Percentiles rank a stretch among this genome's conserved stretches.
Conservation (phyloP, 176 grass and related monocot genomes). For the Pontederia paniculata region DNA sequence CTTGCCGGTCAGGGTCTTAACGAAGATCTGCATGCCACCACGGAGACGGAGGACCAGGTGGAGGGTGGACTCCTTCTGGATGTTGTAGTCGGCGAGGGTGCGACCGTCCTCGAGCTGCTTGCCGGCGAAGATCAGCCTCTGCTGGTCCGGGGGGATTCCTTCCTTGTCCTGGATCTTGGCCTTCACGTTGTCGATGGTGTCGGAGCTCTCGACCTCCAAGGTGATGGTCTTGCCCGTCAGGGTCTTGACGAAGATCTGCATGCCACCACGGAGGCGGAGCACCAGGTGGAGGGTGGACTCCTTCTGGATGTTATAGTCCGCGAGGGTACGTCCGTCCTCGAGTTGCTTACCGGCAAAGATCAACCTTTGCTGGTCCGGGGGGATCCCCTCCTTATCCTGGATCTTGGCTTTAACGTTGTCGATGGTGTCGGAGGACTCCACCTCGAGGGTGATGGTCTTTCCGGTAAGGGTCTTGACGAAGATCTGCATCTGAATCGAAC, state of each 20-base stretch:
- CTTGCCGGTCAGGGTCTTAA: constrained; percentile 64
- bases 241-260: constrained; percentile 86
- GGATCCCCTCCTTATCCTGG: too few relatives aligned
- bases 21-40: constrained; percentile 56
- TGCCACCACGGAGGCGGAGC: constrained; percentile 9
- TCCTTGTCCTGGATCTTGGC: constrained; percentile 82
- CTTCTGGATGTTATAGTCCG: constrained; percentile 3
- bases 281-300: constrained; percentile 11
- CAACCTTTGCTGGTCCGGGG: too few relatives aligned
- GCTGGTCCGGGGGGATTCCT: constrained; percentile 57
- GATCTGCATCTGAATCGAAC: too few relatives aligned
- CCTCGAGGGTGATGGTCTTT: too few relatives aligned
- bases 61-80: constrained; percentile 70
- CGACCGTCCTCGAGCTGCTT: constrained; percentile 71
- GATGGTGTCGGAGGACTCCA: too few relatives aligned
- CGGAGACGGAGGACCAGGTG: constrained; percentile 55
- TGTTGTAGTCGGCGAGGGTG: constrained; percentile 47
- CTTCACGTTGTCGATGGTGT: constrained; percentile 69
- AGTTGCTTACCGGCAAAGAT: too few relatives aligned
- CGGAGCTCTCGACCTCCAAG: constrained; percentile 29
- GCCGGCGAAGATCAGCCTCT: constrained; percentile 43
- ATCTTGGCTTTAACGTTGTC: too few relatives aligned
- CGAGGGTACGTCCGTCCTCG: too few relatives aligned
- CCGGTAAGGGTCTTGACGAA: too few relatives aligned
- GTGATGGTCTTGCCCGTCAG: constrained; percentile 75